These are phyloP conservation scores for Endotrypanum monterogeii DNA, from an alignment of 208 protist species.

Conservation along the genomic window DNA sequence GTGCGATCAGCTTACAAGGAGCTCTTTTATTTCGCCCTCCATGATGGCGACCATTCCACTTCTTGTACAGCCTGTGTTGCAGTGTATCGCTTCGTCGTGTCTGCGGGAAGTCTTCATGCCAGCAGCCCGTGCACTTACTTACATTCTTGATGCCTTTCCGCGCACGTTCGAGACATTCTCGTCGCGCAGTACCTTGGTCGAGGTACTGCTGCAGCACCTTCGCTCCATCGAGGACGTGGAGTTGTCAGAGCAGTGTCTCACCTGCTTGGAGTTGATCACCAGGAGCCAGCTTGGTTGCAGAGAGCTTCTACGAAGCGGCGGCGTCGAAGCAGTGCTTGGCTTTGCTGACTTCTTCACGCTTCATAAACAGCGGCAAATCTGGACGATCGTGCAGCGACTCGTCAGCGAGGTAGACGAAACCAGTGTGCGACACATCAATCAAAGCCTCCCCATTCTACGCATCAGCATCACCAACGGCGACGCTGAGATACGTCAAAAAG, in stretches of 20 bases:
- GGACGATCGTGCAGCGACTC: constrained; percentile 73
- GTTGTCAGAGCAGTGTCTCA: constrained; percentile 93
- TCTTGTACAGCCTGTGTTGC: constrained; percentile 71
- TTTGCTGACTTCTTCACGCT: constrained; percentile 96
- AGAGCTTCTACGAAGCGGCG: constrained; percentile 65
- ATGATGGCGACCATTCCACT: constrained; percentile 57
- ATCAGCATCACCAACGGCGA: constrained; percentile 68
- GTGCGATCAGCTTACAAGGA: constrained; percentile 93
- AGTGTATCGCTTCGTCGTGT: constrained; percentile 74
- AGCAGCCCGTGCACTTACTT: constrained; percentile 84
- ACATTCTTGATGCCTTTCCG: constrained; percentile 90
- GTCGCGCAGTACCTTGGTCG: constrained; percentile 48
- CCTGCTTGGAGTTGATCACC: constrained; percentile 91
- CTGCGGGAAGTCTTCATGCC: constrained; percentile 91
- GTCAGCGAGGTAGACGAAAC: constrained; percentile 57
- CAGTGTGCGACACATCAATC: constrained; percentile 51
- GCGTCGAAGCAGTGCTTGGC: constrained; percentile 80
- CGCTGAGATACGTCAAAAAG: constrained; percentile 67
- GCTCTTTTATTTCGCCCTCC: constrained; percentile 72
- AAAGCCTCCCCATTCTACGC: constrained; percentile 74
- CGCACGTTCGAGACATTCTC: constrained; percentile 57
- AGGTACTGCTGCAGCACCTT: constrained; percentile 79
- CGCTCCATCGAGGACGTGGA: constrained; percentile 94
- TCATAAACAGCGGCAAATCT: constrained; percentile 87
- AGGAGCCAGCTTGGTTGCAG: constrained; percentile 35